These are phyloP conservation scores for Vairimorpha apis DNA, from an alignment of 371 early-diverging fungal species.

Conservation along the genomic window DNA sequence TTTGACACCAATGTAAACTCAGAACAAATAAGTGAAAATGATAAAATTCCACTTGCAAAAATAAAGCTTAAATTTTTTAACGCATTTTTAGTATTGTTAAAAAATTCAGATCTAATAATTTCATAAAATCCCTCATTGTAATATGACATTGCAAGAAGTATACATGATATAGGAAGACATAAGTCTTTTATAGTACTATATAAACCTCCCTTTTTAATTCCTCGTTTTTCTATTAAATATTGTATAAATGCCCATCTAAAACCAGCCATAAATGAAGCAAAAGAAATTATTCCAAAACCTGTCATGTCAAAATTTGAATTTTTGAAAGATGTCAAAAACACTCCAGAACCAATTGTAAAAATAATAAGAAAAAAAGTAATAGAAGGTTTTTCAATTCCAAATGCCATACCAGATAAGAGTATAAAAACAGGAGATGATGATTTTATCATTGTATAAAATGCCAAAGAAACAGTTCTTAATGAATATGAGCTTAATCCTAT, in stretches of 20 bases:
- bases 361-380: constrained; percentile 49
- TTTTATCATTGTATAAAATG: constrained; percentile 64
- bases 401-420: constrained; percentile 57
- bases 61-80: constrained; percentile 47
- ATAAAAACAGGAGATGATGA: constrained; percentile 63
- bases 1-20: constrained; percentile 60
- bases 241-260: constrained; percentile 63
- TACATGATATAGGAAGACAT: constrained; percentile 55
- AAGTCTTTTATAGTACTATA: constrained; percentile 52
- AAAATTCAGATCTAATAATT: constrained; percentile 53
- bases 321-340: constrained; percentile 56
- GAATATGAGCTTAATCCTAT: constrained; percentile 58
- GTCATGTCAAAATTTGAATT: constrained; percentile 36
- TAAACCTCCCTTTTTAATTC: constrained; percentile 40
- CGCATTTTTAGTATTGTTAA: constrained; percentile 25
- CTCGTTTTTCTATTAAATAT: constrained; percentile 54
- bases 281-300: constrained; percentile 40
- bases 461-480: constrained; percentile 53
- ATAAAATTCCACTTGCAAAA: constrained; percentile 37
- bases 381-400: constrained; percentile 58
- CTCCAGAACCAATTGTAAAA: constrained; percentile 59
- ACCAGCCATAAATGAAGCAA: constrained; percentile 59
- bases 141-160: constrained; percentile 50
- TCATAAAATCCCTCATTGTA: constrained; percentile 46
- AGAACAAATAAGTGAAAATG: constrained; percentile 49